Evolutionary conservation across 371 early-diverging fungal species (phyloP), one percentile per base, ranked within the genome.

Genomic region (Mortierella sp.): DNA sequence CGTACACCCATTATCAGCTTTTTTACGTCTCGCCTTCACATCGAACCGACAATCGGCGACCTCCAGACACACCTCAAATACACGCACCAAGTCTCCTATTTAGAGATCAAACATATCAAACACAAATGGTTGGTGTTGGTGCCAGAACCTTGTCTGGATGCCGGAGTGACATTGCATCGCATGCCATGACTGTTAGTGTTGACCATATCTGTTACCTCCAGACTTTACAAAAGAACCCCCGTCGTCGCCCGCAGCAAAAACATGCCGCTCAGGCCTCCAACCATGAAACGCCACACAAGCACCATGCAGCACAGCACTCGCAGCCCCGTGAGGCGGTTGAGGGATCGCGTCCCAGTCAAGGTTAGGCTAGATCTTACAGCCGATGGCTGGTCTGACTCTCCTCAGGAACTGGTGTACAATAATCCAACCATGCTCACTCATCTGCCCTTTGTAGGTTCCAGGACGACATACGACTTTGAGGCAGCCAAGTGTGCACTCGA

Each of bases 181-280:
- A n/a, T n/a, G n/a, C n/a, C n/a, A n/a, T n/a, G n/a, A n/a, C n/a
- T n/a, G n/a, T n/a, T n/a, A n/a, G n/a, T n/a, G n/a, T n/a, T n/a
- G n/a, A n/a, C n/a, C n/a, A n/a, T n/a, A n/a, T 12, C 24, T 13
- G 13, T 24, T 40, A 7, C 19, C n/a, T 22, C 19, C 22, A 5
- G 34, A 19, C 4, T 37, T 39, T n/a, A n/a, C 48, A 70, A 63
- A 70, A 58, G 55, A 63, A 44, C 40, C 28, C 47, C 21, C 70
- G 63, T 54, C 70, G 70, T 44, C 70, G 70, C 14, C 53, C 58
- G 29, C 63, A 70, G 44, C 63, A 51, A 45, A 70, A 63, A 50
- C 45, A 70, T 21, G 40, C 60, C 13, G 44, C 69, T 14, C 63
- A 57, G 34, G 59, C 54, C 27, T 43, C 57, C 34, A 34, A 34